Evolutionary conservation across 2,329 filamentous ascomycete genomes (phyloP), one percentile per base, ranked within the genome.

Genomic region (Leptographium procerum): DNA sequence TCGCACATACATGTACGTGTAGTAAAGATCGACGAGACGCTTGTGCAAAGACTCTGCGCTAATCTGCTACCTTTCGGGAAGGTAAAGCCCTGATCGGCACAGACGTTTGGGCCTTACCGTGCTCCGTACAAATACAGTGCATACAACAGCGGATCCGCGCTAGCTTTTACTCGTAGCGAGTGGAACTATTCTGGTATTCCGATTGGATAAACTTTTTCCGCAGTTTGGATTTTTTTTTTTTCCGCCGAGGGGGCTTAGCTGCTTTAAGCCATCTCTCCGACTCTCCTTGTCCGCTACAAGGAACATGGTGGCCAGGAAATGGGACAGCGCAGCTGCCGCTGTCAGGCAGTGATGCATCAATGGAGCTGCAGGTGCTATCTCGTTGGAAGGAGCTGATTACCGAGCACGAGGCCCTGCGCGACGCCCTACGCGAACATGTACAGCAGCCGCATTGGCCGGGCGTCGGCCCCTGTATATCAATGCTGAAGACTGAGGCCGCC

Each of bases 391-490:
- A 16, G 16, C 57, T 64, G 1, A 59, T 63, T 6, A 22, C 8
- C 16, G 62, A 62, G 52, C 60, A 64, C 57, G 57, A 62, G 48
- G 58, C 59, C 1, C 56, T 63, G 4, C 57, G 56, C 10, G 60
- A 59, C 4, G 60, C 59, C 1, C 51, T 63, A 26, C 59, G 57
- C 3, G 58, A 40, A 11, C 34, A 45, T 22, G n/a, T 58, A 8
- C 53, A 52, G 31, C 56, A 60, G 56, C 56, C 59, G 22, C 57
- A 63, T 36, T 63, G 57, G 61, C 61, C 61, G 28, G 62, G 63
- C n/a, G 53, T 65, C 4, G 58, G 57, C 31, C 56, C 59, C 14
- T 61, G 60, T 52, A 57, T 64, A 22, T 43, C 52, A 1, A 57
- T 60, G 56, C 60, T 64, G 29, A 47, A 45, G 31, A 34, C 45